Base-by-base conservation (phyloP, 345 rosid genomes). In the Schrenkiella parvula region DNA sequence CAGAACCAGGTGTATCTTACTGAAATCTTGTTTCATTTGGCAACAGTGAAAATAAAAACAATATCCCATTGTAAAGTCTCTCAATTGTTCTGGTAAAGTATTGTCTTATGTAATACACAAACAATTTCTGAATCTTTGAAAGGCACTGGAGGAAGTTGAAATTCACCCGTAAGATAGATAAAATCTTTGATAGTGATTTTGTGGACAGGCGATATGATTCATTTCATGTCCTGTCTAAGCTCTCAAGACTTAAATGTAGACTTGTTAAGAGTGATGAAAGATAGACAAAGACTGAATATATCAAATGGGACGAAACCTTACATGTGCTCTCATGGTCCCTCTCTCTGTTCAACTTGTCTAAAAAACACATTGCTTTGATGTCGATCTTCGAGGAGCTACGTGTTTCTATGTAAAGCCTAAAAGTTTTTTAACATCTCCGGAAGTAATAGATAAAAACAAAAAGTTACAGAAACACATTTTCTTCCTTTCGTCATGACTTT, bases 291-390 rank as follows among this genome's bases (percentile, higher is more conserved):
- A 68, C 57, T 74, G 61, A n/a, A 54, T 52, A 39, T 72, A 62
- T 73, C 57, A 53, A 46, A 26, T 60, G 35, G 74, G 64, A 47
- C 53, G 65, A 70, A 44, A 76, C 80, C 75, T 76, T 31, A 22
- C 80, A 76, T 76, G 80, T 76, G 80, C 75, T 70, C 50, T 63
- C 44, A 61, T 59, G 79, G 74, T 47, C 75, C 75, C 70, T 76
- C 58, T 62, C 65, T 26, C 60, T 28, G 21, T 67, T 23, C 35
- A 53, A 68, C 70, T 52, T 69, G 79, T 68, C 70, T 68, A 23
- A 29, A 2, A 54, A 68, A 63, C 4, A 53, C 59, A 62, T 53
- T 54, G 19, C 53, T 50, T 12, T 29, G 46, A 54, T 55, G 64
- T 68, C 56, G 64, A 62, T 68, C 63, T 66, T 62, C 43, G 2